Conservation (phyloP, 2,329 filamentous ascomycete genomes). For the Alternaria sp. region DNA sequence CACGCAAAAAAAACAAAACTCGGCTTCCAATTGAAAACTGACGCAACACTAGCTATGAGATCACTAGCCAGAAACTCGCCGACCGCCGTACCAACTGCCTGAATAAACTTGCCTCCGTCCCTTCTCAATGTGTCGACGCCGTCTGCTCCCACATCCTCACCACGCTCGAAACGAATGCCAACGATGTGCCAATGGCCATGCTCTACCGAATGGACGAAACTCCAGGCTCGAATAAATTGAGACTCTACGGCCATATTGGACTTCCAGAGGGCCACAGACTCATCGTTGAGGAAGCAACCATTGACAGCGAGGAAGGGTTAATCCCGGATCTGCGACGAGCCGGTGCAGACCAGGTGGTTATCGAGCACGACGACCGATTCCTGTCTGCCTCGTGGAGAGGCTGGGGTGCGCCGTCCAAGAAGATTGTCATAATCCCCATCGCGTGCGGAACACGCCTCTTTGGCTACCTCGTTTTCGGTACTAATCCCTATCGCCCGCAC, state of each 20-base stretch:
- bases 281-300: constrained; percentile 32
- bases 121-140: constrained; percentile 30
- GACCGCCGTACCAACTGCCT: constrained; percentile 46
- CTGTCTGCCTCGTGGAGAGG: constrained; percentile 40
- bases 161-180: constrained; percentile 37
- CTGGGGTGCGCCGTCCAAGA: constrained; percentile 36
- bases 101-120: constrained; percentile 42
- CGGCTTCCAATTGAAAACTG: background rate
- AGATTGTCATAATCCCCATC: constrained; percentile 42
- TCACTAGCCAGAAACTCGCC: constrained; percentile 43
- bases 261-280: constrained; percentile 40
- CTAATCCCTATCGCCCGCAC: constrained; percentile 48
- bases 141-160: constrained; percentile 42
- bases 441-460: constrained; percentile 33
- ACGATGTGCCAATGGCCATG: constrained; percentile 45
- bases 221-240: constrained; percentile 22
- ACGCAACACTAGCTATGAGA: constrained; percentile 36
- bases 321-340: constrained; percentile 43
- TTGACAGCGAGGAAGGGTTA: constrained; percentile 38
- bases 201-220: constrained; percentile 38
- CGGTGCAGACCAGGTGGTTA: constrained; percentile 29
- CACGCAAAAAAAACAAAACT: background rate
- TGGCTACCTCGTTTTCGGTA: constrained; percentile 47
- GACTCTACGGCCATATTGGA: constrained; percentile 40
- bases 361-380: constrained; percentile 45